Base-by-base conservation (phyloP, 2,329 filamentous ascomycete genomes). In the Periconia sp. region DNA sequence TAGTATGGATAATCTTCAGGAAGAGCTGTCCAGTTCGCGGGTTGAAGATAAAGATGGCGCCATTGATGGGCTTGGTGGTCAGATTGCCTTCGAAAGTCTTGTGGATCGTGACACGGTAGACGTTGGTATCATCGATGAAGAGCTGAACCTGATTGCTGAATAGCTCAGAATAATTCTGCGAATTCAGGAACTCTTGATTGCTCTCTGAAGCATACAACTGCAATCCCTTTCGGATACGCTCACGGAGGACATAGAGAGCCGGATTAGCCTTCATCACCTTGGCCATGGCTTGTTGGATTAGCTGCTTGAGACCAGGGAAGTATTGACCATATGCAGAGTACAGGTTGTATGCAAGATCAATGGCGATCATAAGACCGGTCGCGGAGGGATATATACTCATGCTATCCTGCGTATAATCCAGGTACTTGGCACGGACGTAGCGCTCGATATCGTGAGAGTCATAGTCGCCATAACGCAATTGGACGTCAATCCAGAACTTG, bases 201-300 rank as follows among this genome's bases (percentile, higher is more conserved):
- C 90, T 96, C 76, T 99, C 95, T 0, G 92, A 97, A 3, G 94
- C 94, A 64, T 99, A 99, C 11, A 99, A 79, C 74, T 99, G 94
- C 46, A 99, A 82, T 79, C 94, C 94, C 79, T 99, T 99, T 54
- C 95, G 84, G 53, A 99, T 99, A 81, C 94, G 94, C 76, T 99
- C 94, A 46, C 94, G 88, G 46, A 99, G 77, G 37, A 99, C 94
- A 68, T 97, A 99, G 22, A 99, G 75, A 3, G 94, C 94, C 12
- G 94, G 94, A 65, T 99, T 99, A 25, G 94, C 92, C 75, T 99
- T 99, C 94, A 99, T 99, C 68, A 99, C 85, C 84, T 99, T 99
- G 35, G 91, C 91, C 95, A 99, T 99, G 5, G 95, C 94, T 70
- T 97, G 92, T 72, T 99, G 95, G 18, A 99, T 79, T 17, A 99